phyloP scores from a whole-genome alignment of 2,329 filamentous ascomycete genomes.

The Tolypocladium endophyticum region DNA sequence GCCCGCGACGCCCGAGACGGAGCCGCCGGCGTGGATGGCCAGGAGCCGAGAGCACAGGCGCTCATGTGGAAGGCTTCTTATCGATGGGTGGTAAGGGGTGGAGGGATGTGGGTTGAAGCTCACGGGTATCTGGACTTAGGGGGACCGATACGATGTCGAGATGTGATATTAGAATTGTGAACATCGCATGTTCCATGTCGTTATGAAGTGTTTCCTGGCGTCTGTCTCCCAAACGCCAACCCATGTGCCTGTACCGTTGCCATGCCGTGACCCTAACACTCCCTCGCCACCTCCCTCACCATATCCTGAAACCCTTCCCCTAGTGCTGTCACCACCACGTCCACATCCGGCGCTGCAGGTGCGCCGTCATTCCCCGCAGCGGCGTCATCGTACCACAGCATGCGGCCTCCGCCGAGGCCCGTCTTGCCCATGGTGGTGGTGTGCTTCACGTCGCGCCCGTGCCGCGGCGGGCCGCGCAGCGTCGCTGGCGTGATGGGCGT shows the following conservation, averaged over 20 bases:
- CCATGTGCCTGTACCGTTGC: no score
- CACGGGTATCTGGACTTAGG: background rate
- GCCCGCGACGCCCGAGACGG: slow-evolving; percentile 17
- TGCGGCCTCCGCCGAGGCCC: slow-evolving; percentile 15
- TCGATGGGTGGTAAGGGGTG: background rate
- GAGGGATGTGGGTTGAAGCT: background rate
- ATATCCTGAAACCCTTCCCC: slow-evolving; percentile 32
- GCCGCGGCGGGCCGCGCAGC: slow-evolving; percentile 39
- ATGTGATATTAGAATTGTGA: background rate
- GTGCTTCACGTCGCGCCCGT: slow-evolving; percentile 40
- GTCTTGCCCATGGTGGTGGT: slow-evolving; percentile 31
- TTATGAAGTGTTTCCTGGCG: background rate
- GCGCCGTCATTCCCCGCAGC: slow-evolving; percentile 12
- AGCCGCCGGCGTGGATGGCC: slow-evolving; percentile 11
- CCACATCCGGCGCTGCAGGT: slow-evolving; percentile 18
- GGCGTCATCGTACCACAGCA: slow-evolving; percentile 4
- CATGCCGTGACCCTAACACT: background rate
- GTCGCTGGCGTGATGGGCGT: slow-evolving; percentile 55
- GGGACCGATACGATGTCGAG: background rate
- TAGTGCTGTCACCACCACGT: slow-evolving; percentile 16
- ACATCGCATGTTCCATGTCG: background rate
- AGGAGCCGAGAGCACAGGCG: background rate
- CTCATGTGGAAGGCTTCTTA: slow-evolving; percentile 12
- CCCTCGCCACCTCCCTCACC: slow-evolving; percentile 23
- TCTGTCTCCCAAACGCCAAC: background rate